Evolutionary conservation across 331 rosid genomes (phyloP).

Genomic region (Spiraea crenata): DNA sequence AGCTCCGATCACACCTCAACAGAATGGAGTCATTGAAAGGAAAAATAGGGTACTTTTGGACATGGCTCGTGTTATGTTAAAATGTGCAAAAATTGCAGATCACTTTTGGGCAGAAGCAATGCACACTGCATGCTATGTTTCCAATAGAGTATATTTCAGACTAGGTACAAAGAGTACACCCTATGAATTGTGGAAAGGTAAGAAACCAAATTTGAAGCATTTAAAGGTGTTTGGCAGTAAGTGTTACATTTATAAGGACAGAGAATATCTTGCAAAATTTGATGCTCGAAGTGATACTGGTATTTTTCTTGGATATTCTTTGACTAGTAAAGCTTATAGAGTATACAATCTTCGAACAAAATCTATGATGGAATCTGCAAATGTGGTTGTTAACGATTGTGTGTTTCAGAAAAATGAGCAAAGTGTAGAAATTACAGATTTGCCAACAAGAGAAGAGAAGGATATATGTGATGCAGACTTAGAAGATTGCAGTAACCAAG

Average conservation of each 20-base stretch:
- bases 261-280: background rate
- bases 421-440: no score
- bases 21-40: background rate
- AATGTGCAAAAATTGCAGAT: background rate
- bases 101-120: background rate
- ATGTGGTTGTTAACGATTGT: background rate
- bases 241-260: background rate
- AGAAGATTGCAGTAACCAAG: background rate
- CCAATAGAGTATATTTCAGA: background rate
- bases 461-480: no score
- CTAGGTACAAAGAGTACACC: no score
- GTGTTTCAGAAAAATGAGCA: no score
- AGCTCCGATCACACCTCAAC: background rate
- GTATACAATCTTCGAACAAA: background rate
- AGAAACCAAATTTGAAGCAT: background rate
- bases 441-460: no score
- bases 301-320: background rate
- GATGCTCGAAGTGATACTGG: background rate
- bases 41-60: background rate
- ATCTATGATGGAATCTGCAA: background rate
- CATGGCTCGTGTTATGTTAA: background rate
- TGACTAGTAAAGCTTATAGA: background rate
- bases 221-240: background rate
- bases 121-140: background rate
- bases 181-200: slow-evolving; percentile 2